Evolutionary conservation across 495 filamentous ascomycete genomes (phyloP).

Genomic region (Aspergillus egyptiacus): DNA sequence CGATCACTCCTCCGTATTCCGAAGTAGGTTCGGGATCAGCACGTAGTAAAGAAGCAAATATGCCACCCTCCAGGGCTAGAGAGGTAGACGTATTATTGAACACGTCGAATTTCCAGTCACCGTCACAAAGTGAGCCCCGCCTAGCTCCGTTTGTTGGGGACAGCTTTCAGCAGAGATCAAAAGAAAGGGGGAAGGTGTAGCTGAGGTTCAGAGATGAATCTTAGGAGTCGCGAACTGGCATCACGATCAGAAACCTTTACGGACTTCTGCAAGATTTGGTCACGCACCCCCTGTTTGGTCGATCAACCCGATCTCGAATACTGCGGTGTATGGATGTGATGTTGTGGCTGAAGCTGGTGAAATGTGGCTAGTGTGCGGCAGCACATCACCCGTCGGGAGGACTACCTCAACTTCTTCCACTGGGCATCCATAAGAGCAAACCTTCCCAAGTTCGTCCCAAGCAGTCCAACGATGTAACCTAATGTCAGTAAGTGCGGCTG

Average conservation of each 20-base stretch:
- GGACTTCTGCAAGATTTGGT: no score
- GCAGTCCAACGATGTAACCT: neutral
- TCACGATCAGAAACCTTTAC: no score
- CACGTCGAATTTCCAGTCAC: neutral
- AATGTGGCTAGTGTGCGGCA: slow-evolving; percentile 10
- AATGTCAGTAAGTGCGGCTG: no score
- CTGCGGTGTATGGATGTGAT: neutral
- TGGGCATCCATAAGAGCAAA: no score
- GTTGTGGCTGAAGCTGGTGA: slow-evolving; percentile 9
- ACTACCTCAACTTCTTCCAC: no score
- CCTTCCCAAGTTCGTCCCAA: no score
- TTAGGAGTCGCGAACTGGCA: no score
- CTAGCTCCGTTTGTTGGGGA: neutral
- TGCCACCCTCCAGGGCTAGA: no score
- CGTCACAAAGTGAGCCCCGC: slow-evolving; percentile 6
- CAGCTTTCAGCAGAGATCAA: neutral
- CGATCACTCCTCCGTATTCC: neutral
- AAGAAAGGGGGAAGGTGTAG: no score
- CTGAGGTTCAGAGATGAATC: no score
- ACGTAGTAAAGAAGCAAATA: slow-evolving; percentile 1
- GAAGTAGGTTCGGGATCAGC: neutral
- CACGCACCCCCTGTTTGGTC: neutral
- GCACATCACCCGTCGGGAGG: no score
- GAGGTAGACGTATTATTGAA: no score
- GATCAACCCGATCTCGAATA: neutral